Evolutionary conservation across 1,284 basidiomycete genomes (phyloP).

Genomic region (Paramarasmius palmivorus): DNA sequence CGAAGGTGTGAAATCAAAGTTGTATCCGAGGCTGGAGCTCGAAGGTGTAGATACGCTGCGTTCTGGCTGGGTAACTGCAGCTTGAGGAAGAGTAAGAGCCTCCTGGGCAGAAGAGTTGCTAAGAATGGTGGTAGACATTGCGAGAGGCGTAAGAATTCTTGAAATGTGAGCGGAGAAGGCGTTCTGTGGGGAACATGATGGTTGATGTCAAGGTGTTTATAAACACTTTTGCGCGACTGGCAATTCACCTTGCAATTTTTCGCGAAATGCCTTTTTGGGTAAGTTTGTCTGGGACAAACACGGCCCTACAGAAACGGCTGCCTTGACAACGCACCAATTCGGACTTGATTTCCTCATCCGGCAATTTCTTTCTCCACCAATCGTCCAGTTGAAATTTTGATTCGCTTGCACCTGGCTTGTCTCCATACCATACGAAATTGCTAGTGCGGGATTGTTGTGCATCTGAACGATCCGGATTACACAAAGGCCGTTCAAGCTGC

Average conservation of each 20-base stretch:
- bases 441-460: too few relatives aligned
- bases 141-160: not conserved
- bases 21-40: constrained; percentile 6
- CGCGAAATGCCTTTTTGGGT: too few relatives aligned
- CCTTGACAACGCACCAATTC: too few relatives aligned
- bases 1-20: not conserved
- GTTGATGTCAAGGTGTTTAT: not conserved
- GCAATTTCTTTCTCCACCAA: constrained; percentile 7
- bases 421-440: too few relatives aligned
- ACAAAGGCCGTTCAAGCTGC: too few relatives aligned
- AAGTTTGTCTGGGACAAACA: too few relatives aligned
- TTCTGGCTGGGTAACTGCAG: not conserved
- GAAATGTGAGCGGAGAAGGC: not conserved
- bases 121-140: not conserved
- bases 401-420: too few relatives aligned
- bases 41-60: not conserved
- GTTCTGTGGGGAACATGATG: not conserved
- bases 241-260: too few relatives aligned
- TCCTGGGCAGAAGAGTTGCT: not conserved
- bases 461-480: too few relatives aligned
- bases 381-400: too few relatives aligned
- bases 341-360: not conserved
- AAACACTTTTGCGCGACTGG: too few relatives aligned
- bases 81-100: not conserved
- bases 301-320: too few relatives aligned